Percentiles rank a stretch among this genome's conserved stretches.
Conservation (phyloP, 1,139 yeast species). For the Groenewaldozyma auringiensis region DNA sequence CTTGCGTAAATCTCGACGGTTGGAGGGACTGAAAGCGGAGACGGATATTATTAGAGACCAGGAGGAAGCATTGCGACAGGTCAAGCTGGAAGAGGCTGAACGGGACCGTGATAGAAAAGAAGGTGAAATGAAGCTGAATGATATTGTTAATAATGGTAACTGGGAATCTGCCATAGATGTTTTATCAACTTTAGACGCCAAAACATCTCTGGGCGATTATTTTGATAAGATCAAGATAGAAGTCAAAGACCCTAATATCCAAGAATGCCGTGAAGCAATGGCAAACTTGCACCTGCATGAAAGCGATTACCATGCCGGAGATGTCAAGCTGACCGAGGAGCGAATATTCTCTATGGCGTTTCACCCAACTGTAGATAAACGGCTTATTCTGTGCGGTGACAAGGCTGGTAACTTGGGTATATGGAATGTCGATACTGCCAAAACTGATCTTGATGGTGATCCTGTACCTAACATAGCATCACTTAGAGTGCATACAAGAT, state of each 20-base stretch:
- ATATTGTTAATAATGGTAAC: slow-evolving; percentile 29
- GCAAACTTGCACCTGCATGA: slow-evolving; percentile 44
- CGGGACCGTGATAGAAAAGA: slow-evolving; percentile 23
- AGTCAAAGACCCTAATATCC: slow-evolving; percentile 26
- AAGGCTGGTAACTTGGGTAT: slow-evolving; percentile 75
- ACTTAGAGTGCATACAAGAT: slow-evolving; percentile 68
- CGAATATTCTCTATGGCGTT: slow-evolving; percentile 67
- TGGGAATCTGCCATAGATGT: slow-evolving; percentile 25
- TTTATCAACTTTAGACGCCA: slow-evolving; percentile 38
- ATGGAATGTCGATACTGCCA: slow-evolving; percentile 60
- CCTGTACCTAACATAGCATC: slow-evolving; percentile 52
- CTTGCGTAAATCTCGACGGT: slow-evolving; percentile 29
- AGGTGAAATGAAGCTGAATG: slow-evolving; percentile 30
- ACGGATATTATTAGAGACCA: slow-evolving; percentile 18
- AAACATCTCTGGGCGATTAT: slow-evolving; percentile 73
- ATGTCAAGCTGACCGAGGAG: slow-evolving; percentile 61
- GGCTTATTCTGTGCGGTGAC: slow-evolving; percentile 78
- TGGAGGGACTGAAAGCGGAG: slow-evolving; percentile 30
- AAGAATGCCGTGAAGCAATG: slow-evolving; percentile 45
- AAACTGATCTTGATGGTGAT: slow-evolving; percentile 35
- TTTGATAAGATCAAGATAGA: slow-evolving; percentile 44
- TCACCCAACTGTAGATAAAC: slow-evolving; percentile 62
- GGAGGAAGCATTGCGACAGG: slow-evolving; percentile 11
- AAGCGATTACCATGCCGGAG: slow-evolving; percentile 52
- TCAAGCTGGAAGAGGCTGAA: slow-evolving; percentile 19